Conservation (phyloP, 768 basidiomycete genomes). For the Mycena capillaripes region DNA sequence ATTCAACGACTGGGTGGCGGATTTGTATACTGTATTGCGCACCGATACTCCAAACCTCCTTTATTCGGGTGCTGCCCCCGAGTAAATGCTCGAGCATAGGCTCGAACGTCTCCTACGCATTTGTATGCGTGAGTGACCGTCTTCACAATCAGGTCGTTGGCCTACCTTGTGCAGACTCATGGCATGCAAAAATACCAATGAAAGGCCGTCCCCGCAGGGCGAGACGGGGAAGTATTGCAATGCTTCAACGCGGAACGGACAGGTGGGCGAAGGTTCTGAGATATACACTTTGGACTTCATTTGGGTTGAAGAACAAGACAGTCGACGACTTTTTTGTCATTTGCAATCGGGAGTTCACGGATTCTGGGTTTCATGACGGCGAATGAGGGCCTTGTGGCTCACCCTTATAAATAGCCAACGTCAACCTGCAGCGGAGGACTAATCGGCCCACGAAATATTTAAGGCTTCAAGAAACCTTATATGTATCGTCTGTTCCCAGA, state of each 20-base stretch:
- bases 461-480: too few relatives aligned
- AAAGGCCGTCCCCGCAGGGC: conserved; percentile 12
- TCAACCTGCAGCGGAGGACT: too few relatives aligned
- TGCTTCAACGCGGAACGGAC: conserved; percentile 16
- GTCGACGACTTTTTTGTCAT: neutral
- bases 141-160: too few relatives aligned
- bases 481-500: too few relatives aligned
- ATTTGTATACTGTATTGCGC: neutral
- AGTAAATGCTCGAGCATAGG: conserved; percentile 18
- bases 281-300: conserved; percentile 18
- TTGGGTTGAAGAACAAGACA: neutral
- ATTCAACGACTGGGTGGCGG: too few relatives aligned
- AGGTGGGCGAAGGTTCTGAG: conserved; percentile 9
- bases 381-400: too few relatives aligned
- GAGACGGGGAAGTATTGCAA: conserved; percentile 8
- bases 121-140: neutral
- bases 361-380: neutral
- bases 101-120: conserved; percentile 13
- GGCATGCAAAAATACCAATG: conserved; percentile 21
- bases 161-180: conserved; percentile 23
- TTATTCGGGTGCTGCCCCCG: neutral
- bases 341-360: neutral
- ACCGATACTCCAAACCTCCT: conserved; percentile 25
- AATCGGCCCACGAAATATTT: too few relatives aligned
- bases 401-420: too few relatives aligned